Evolutionary conservation across 306 rosid genomes (phyloP).

Genomic region (Arachis hypogaea): DNA sequence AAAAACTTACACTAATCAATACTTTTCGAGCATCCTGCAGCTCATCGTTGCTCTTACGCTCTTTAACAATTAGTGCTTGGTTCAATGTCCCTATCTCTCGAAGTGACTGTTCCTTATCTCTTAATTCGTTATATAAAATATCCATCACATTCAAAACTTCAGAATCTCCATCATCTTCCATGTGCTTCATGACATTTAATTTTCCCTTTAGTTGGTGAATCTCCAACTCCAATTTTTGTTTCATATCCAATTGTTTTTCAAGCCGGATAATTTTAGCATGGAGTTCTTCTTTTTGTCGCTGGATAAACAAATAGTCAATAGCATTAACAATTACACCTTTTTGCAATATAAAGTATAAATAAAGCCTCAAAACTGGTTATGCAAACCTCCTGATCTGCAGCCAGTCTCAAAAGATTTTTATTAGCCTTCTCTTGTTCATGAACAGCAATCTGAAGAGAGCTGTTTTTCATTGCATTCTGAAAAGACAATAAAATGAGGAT

Average conservation of each 20-base stretch:
- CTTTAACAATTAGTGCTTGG: slow-evolving; percentile 75
- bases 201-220: slow-evolving; percentile 82
- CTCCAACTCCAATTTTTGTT: slow-evolving; percentile 89
- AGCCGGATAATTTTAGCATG: slow-evolving; percentile 74
- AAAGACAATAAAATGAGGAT: slow-evolving; percentile 40
- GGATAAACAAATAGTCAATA: slow-evolving; percentile 51
- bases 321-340: slow-evolving; percentile 36
- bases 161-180: slow-evolving; percentile 79
- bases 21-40: slow-evolving; percentile 95
- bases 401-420: slow-evolving; percentile 77
- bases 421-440: slow-evolving; percentile 81
- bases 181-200: slow-evolving; percentile 79
- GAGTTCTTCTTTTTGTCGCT: slow-evolving; percentile 86
- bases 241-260: slow-evolving; percentile 77
- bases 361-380: slow-evolving; percentile 39
- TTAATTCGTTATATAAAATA: slow-evolving; percentile 58
- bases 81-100: slow-evolving; percentile 68
- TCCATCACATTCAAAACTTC: slow-evolving; percentile 81
- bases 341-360: slow-evolving; percentile 33
- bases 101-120: slow-evolving; percentile 81
- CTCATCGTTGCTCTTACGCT: slow-evolving; percentile 92
- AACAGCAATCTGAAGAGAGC: slow-evolving; percentile 84
- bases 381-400: slow-evolving; percentile 93
- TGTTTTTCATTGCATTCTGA: slow-evolving; percentile 67
- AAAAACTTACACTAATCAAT: slow-evolving; percentile 66